Evolutionary conservation across 495 filamentous ascomycete species (phyloP).

Genomic region (Aspergillus wentii): DNA sequence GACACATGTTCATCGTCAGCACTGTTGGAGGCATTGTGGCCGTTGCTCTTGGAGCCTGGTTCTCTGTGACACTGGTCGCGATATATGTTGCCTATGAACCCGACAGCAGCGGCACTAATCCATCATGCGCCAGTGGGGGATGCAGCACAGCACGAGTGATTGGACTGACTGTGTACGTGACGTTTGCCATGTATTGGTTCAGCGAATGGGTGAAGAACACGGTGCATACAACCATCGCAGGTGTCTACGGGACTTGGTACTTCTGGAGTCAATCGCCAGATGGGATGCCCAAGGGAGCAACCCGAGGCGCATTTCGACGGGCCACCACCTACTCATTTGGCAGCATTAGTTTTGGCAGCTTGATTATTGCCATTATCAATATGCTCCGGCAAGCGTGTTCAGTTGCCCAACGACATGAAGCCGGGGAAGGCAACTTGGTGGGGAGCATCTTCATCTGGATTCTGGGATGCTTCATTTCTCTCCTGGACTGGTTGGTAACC

Average conservation of each 20-base stretch:
- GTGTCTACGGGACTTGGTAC: conserved; percentile 92
- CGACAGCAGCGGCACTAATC: conserved; percentile 37
- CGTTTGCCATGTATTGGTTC: conserved; percentile 89
- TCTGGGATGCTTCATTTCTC: conserved; percentile 66
- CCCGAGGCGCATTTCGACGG: conserved; percentile 66
- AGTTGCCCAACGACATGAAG: conserved; percentile 61
- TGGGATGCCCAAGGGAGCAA: conserved; percentile 67
- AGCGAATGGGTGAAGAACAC: conserved; percentile 89
- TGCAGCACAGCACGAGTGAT: conserved; percentile 75
- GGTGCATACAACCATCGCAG: conserved; percentile 80
- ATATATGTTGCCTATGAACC: conserved; percentile 83
- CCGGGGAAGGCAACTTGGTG: conserved; percentile 62
- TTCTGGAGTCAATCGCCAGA: conserved; percentile 61
- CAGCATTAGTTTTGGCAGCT: conserved; percentile 77
- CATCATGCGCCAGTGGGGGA: conserved; percentile 65
- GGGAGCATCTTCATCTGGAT: conserved; percentile 64
- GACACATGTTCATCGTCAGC: conserved; percentile 83
- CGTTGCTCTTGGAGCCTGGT: conserved; percentile 67
- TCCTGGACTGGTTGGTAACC: conserved; percentile 81
- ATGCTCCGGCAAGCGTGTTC: conserved; percentile 72
- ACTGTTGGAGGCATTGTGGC: conserved; percentile 71
- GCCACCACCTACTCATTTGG: conserved; percentile 88
- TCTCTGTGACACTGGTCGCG: conserved; percentile 52
- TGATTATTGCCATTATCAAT: conserved; percentile 86
- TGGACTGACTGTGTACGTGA: conserved; percentile 79